Evolutionary conservation across 495 filamentous ascomycete species (phyloP).

Genomic region (Bryoglossum gracile): DNA sequence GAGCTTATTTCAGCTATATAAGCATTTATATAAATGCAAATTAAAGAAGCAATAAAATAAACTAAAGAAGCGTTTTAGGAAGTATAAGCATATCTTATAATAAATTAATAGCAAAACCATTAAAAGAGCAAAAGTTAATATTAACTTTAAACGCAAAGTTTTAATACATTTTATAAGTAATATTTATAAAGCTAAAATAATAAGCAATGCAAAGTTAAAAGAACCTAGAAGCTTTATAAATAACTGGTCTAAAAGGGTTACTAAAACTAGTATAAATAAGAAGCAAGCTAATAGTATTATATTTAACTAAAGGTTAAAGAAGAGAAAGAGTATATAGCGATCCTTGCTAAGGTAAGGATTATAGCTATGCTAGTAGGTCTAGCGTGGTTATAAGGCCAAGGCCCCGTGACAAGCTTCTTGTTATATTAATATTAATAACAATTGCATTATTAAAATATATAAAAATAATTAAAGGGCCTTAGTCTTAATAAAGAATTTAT

Average conservation of each 20-base stretch:
- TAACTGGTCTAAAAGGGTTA: no score
- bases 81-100: not conserved
- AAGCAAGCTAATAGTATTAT: no score
- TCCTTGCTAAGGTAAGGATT: no score
- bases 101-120: not conserved
- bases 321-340: no score
- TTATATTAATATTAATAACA: no score
- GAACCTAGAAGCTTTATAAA: not conserved
- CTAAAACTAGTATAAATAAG: no score
- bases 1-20: no score
- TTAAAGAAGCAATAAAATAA: not conserved
- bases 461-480: not conserved
- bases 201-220: not conserved
- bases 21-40: not conserved
- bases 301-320: no score
- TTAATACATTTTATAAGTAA: not conserved
- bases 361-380: no score
- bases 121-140: not conserved
- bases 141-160: not conserved
- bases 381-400: no score
- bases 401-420: no score
- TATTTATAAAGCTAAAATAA: not conserved
- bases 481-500: not conserved
- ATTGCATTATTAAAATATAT: not conserved
- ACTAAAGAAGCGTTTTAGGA: not conserved